Percentiles rank a stretch among this genome's conserved stretches.
Evolutionary conservation across 2,329 filamentous ascomycete genomes (phyloP).

Genomic region (Aspergillus flavus): DNA sequence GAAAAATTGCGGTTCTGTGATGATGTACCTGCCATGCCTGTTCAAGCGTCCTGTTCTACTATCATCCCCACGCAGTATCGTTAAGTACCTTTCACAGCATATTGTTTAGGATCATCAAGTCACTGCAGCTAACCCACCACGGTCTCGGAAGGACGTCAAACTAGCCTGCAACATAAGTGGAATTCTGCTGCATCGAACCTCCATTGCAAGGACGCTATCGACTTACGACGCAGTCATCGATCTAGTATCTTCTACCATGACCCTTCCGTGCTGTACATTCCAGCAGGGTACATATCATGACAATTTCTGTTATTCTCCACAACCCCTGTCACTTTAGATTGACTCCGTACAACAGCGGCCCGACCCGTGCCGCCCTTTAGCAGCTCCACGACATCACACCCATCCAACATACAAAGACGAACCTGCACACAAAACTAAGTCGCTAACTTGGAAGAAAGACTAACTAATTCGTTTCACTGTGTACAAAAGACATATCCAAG

Average conservation of each 20-base stretch:
- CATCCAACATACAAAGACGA: not conserved
- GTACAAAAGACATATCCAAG: not conserved
- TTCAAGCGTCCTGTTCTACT: constrained; percentile 12
- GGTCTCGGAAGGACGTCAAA: not conserved
- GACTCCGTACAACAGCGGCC: not conserved
- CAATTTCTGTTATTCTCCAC: not conserved
- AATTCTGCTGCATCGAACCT: not conserved
- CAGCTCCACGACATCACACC: not conserved
- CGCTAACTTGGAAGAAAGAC: not conserved
- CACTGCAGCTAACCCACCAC: not conserved
- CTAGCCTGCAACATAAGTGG: no score
- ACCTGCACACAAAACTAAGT: not conserved
- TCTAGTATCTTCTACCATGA: not conserved
- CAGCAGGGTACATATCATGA: not conserved
- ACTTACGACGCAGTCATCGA: not conserved
- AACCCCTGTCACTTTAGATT: not conserved
- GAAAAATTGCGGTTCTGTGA: not conserved
- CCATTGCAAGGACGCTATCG: not conserved
- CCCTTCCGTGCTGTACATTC: not conserved
- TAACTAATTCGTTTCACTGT: not conserved
- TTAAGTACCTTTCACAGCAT: not conserved
- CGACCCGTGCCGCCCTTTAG: not conserved
- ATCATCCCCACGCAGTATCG: not conserved
- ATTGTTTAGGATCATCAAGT: not conserved
- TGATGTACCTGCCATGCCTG: not conserved